Base-by-base conservation (phyloP, 768 basidiomycete species). In the Mycena vitilis region DNA sequence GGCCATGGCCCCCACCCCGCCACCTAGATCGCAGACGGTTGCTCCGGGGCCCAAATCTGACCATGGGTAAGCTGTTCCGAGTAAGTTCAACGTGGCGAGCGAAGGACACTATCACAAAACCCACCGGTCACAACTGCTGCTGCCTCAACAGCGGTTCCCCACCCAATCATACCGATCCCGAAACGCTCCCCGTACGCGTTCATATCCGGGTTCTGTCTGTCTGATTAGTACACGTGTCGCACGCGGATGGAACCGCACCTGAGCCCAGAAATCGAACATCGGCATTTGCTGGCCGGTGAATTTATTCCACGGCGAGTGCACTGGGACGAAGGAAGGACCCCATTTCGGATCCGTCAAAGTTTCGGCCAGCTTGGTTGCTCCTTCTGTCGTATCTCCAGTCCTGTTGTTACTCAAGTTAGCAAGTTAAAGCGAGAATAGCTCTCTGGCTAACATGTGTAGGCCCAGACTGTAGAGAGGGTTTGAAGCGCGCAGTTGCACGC, bases 21-120 rank as follows among this genome's bases (percentile, higher is more conserved):
- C 74, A 30, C 80, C 80, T 13, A 81, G 70, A 65, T 81, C 80
- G 60, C 77, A 75, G 20, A 80, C 67, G 2, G 66, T 75, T 7
- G 76, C 67, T 38, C 74, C 75, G 16, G 60, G 37, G 2, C 73
- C 67, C 23, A 76, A 63, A 22, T 69, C 63, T 16, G 68, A 47
- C 79, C 80, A 81, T 7, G 76, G 75, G 60, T 73, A 78, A 4
- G 60, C 79, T 80, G 58, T 15, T 25, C 40, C 3, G 5, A 60
- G 37, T 2, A 36, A 34, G 20, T 51, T 37, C n/a, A 23, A 25
- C 15, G 18, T 16, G 37, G 34, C 12, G 37, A 49, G 38, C 51
- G 22, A 11, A 36, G 34, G 18, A 16, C 20, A 9, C 38, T 30
- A 8, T 0, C n/a, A n/a, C n/a, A n/a, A 40, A 34, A 59, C 6